phyloP scores from a whole-genome alignment of 1,139 yeast species.

The Debaryomyces fabryi region DNA sequence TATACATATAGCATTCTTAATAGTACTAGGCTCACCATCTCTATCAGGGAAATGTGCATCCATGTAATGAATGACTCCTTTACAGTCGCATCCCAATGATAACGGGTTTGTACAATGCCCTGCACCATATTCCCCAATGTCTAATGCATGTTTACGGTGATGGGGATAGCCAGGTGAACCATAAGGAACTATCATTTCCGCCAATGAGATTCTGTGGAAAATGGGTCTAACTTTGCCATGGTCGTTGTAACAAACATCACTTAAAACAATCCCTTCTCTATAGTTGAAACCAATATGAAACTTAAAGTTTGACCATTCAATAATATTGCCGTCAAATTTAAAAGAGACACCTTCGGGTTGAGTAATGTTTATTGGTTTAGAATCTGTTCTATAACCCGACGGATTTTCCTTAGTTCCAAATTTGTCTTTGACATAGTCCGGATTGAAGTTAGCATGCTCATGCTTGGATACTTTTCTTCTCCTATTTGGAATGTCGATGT shows the following conservation, averaged over 20 bases:
- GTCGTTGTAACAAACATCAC: constrained; percentile 73
- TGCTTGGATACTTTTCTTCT: constrained; percentile 72
- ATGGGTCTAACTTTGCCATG: constrained; percentile 71
- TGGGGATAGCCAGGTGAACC: constrained; percentile 81
- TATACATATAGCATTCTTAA: constrained; percentile 77
- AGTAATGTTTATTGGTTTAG: constrained; percentile 64
- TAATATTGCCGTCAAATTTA: constrained; percentile 65
- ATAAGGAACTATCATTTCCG: constrained; percentile 86
- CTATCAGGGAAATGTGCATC: constrained; percentile 73
- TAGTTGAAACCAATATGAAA: constrained; percentile 83
- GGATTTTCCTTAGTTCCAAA: constrained; percentile 55
- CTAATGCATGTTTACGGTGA: constrained; percentile 84
- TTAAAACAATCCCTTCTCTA: constrained; percentile 81
- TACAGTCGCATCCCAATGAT: constrained; percentile 80
- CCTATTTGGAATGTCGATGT: constrained; percentile 71
- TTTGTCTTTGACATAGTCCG: constrained; percentile 60
- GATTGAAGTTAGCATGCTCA: constrained; percentile 71
- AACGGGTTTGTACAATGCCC: constrained; percentile 83
- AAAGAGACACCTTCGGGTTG: constrained; percentile 86
- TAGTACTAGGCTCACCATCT: constrained; percentile 67
- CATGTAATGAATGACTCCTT: constrained; percentile 79
- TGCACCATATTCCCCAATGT: constrained; percentile 86
- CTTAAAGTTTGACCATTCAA: constrained; percentile 76
- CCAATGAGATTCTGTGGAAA: constrained; percentile 75
- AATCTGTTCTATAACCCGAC: constrained; percentile 59